Conservation (phyloP, 805 yeast genomes). For the Pichia cephalocereana region DNA sequence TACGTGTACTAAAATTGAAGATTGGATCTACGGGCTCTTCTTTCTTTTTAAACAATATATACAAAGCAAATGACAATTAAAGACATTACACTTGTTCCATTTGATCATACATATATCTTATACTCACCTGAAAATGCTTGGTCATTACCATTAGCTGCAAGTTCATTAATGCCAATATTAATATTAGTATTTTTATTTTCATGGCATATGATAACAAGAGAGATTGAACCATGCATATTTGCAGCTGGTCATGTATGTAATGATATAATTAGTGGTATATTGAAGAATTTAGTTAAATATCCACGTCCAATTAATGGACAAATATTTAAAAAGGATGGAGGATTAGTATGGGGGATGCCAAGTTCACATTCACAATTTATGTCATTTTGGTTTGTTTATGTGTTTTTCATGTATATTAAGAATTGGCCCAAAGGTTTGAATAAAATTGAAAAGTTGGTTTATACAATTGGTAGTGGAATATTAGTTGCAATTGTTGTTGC, state of each 20-base stretch:
- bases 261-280: constrained; percentile 60
- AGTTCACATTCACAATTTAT: constrained; percentile 94
- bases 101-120: constrained; percentile 79
- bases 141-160: constrained; percentile 55
- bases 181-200: constrained; percentile 71
- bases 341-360: constrained; percentile 83
- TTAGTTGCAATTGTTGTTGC: constrained; percentile 33
- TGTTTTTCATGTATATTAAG: constrained; percentile 39
- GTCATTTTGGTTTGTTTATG: constrained; percentile 69
- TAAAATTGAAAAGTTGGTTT: constrained; percentile 8
- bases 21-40: no score
- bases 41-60: no score
- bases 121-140: constrained; percentile 60
- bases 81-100: constrained; percentile 35
- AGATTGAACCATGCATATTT: constrained; percentile 73
- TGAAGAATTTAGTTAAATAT: constrained; percentile 56
- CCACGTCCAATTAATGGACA: constrained; percentile 57
- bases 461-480: not conserved
- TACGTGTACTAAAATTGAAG: no score
- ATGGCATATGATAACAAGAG: constrained; percentile 76
- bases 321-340: constrained; percentile 22
- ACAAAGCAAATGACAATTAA: not conserved
- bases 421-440: constrained; percentile 14
- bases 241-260: constrained; percentile 81
- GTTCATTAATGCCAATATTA: constrained; percentile 74